Conservation (phyloP, 177 flowering plant species). For the Tripterygium wilfordii region DNA sequence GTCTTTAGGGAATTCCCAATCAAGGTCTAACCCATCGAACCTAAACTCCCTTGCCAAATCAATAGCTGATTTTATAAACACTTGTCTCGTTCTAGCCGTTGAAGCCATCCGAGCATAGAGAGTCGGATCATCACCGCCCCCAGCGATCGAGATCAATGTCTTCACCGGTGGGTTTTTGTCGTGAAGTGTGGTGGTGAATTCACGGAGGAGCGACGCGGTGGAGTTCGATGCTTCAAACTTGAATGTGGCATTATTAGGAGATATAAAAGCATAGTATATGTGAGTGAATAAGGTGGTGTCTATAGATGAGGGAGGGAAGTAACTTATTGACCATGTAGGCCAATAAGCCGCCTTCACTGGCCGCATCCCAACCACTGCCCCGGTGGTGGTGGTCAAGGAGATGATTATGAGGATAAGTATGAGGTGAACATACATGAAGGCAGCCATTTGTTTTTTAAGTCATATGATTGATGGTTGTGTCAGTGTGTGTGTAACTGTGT, state of each 20-base stretch:
- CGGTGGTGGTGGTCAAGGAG: not conserved
- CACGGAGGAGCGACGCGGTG: slow-evolving; percentile 8
- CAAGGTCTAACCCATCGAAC: slow-evolving; percentile 49
- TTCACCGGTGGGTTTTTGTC: slow-evolving; percentile 27
- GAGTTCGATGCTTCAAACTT: slow-evolving; percentile 21
- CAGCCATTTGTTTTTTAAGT: slow-evolving; percentile 1
- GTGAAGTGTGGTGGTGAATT: slow-evolving; percentile 39
- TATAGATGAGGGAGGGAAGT: slow-evolving; percentile 31
- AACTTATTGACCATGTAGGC: slow-evolving; percentile 29
- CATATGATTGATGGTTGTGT: too few species aligned
- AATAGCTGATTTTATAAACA: slow-evolving; percentile 37
- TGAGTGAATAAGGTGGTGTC: slow-evolving; percentile 52
- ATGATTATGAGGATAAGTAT: not conserved
- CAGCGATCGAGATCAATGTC: slow-evolving; percentile 49
- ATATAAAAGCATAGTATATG: slow-evolving; percentile 45
- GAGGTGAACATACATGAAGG: not conserved
- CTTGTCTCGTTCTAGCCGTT: slow-evolving; percentile 6
- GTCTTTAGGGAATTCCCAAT: slow-evolving; percentile 42
- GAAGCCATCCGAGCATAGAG: slow-evolving; percentile 38
- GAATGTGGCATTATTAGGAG: slow-evolving; percentile 21
- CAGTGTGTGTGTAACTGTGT: too few species aligned
- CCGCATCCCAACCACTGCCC: not conserved
- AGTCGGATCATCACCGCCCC: slow-evolving; percentile 16
- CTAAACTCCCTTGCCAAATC: slow-evolving; percentile 29
- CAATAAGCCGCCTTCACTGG: slow-evolving; percentile 39